Base-by-base conservation (phyloP, 2,329 filamentous ascomycete species). In the Cadophora gregata region DNA sequence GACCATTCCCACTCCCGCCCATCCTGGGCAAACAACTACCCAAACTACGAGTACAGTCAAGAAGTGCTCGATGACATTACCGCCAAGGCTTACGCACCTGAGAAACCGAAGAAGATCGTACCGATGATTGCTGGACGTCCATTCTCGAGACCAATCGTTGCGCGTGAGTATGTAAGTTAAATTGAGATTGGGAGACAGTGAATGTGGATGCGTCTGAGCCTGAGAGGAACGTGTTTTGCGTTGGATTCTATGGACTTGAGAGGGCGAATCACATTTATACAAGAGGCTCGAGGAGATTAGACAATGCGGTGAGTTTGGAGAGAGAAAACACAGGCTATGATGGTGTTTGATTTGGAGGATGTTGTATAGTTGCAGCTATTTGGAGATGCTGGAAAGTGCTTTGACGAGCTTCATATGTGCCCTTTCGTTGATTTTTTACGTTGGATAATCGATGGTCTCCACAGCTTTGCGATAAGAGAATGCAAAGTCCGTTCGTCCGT, bases 71-170 rank as follows among this genome's bases (percentile, higher is more conserved):
- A 58, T 1, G 55, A 58, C 1, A 12, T 58, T 8, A 12, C 10
- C 9, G 31, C 31, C 10, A 58, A 58, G 21, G 55, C 55, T 16
- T 25, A 42, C 9, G 21, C 33, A 1, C 21, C 55, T 14, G 33
- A 58, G 21, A 58, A 58, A 33, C 55, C n/a, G 10, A 58, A 19
- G 33, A 58, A 58, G 21, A 3, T 36, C 10, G 55, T 58, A 5
- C 31, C 31, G 9, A 58, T 58, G 55, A 58, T 58, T 16, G 55
- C 55, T 19, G 55, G 55, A 19, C 55, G 55, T 0, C 36, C 55
- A 4, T 58, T 33, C 5, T 38, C 55, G 9, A 38, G 27, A 8
- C 36, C 36, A 14, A 36, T 58, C 14, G 4, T 58, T 10, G 55
- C 55, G 0, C 12, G 42, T 24, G 55, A 58, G 31, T 58, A 58